Evolutionary conservation across 1,284 basidiomycete species (phyloP), one percentile per base, ranked within the genome.

Genomic region (Clitocybe nebularis): DNA sequence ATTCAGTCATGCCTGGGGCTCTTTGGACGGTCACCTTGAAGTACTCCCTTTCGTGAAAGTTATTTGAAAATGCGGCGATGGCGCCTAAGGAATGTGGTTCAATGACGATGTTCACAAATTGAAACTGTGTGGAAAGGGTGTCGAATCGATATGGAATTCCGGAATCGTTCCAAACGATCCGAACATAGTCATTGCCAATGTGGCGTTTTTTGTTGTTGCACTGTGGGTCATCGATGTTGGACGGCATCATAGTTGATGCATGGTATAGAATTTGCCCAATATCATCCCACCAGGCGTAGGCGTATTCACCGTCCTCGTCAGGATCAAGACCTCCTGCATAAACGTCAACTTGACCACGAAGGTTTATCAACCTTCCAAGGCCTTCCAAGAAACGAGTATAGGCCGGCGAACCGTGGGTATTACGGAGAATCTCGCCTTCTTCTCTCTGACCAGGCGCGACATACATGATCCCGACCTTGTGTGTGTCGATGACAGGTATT

Each of bases 271-370:
- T 82, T 60, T 99, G 96, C 11, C 88, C 85, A 33, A 97, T 94
- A 57, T 97, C 93, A 63, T 99, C 93, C 86, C 93, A 94, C 94
- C 95, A 99, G 0, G 94, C 93, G 58, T 99, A 99, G 0, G 93
- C 89, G 57, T 93, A 95, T 63, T 98, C 92, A 16, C 88, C 83
- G 60, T 98, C 93, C 54, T 87, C 82, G 50, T 89, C 83, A 4
- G 88, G 81, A 61, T 95, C 88, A 22, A 99, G 74, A 1, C 93
- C 93, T 20, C 94, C 95, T 1, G 87, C 89, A 63, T 95, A 97
- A n/a, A 98, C 84, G 58, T 97, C 93, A 8, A 84, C 75, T 64
- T 94, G 92, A 4, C 89, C 92, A 21, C 91, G 84, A n/a, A 98
- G 73, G 48, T 89, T 81, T 61, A 98, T 89, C 38, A 99, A 71